Evolutionary conservation across 768 basidiomycete species (phyloP), one percentile per base, ranked within the genome.

Genomic region (Gelatoporia subvermispora): DNA sequence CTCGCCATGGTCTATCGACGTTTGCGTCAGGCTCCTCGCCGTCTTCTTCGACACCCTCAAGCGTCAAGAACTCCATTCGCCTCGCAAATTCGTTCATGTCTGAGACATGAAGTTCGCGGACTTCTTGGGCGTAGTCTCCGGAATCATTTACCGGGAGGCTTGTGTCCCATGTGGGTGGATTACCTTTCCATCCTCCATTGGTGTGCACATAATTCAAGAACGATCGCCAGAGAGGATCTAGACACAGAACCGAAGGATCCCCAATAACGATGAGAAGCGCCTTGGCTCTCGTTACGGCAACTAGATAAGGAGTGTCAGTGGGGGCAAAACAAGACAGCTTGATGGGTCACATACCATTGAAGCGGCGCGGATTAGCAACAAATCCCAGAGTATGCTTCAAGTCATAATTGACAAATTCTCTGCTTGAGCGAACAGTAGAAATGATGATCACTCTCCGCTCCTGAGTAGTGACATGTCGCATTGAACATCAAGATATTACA

Each of bases 281-380:
- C 60, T 84, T 74, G 0, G 82, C 81, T 10, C 83, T 79, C 0
- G 84, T 87, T 13, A 87, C 64, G 3, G 83, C 81, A 31, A 87
- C 84, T 84, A 42, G 8, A 41, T 22, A 5, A 35, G 24, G 25
- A 22, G 3, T 20, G 22, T 25, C 17, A 39, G 20, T 42, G 17
- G n/a, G 4, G 3, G 41, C 15, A 28, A 13, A 8, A 45, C 17
- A 25, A 22, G 23, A 43, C 28, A 24, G 8, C 13, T 42, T 16
- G 18, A 42, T 20, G 8, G n/a, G 21, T 8, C 41, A 43, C 65
- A 1, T 38, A 70, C 72, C 72, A 48, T 74, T 73, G 61, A 73
- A 65, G 2, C 72, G 70, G 2, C 61, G 61, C 3, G 66, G 57
- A 48, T 66, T 64, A 5, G 59, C 61, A 9, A 72, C 61, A 48